Evolutionary conservation across 163 green algal species (phyloP), one percentile per base, ranked within the genome.

Genomic region (Volvox carteri): DNA sequence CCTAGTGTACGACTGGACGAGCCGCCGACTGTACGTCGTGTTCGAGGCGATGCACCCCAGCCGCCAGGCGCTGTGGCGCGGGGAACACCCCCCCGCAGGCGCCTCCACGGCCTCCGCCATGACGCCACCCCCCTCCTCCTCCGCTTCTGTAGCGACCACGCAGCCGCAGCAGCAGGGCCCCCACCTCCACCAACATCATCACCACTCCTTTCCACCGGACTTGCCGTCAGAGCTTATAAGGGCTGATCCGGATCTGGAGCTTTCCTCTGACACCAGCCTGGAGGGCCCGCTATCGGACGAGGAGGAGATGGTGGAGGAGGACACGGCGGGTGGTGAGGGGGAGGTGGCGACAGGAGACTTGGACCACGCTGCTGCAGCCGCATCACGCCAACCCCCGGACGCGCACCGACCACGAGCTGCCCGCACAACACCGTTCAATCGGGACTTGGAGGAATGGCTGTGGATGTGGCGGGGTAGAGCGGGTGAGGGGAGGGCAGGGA

Each of bases 1-100:
- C 14, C 86, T 97, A 18, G 80, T 97, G 23, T 96, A 94, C 79
- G 93, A 97, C 79, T 98, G 94, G 94, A 88, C 95, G 39, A 81
- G 70, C 35, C 44, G 67, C 2, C 70, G 35, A 23, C 70, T 92
- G 54, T 74, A 84, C 48, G 86, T 92, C n/a, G 90, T 94, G 67
- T 87, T 90, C 30, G 88, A 93, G 33, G 73, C 78, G 35, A 60
- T 88, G 35, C 33, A 33, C 30, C 67, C 23, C 30, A n/a, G 48
- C 33, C 33, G 68, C 39, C 46, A 72, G 81, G 46, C 46, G 46
- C 14, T 72, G 52, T 65, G 48, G 75, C n/a, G n/a, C n/a, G n/a
- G n/a, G n/a, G n/a, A n/a, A n/a, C n/a, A n/a, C n/a, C n/a, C n/a
- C n/a, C n/a, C n/a, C n/a, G n/a, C n/a, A n/a, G n/a, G n/a, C n/a